Base-by-base conservation (phyloP, 495 filamentous ascomycete genomes). In the Penicillium egyptiacum region DNA sequence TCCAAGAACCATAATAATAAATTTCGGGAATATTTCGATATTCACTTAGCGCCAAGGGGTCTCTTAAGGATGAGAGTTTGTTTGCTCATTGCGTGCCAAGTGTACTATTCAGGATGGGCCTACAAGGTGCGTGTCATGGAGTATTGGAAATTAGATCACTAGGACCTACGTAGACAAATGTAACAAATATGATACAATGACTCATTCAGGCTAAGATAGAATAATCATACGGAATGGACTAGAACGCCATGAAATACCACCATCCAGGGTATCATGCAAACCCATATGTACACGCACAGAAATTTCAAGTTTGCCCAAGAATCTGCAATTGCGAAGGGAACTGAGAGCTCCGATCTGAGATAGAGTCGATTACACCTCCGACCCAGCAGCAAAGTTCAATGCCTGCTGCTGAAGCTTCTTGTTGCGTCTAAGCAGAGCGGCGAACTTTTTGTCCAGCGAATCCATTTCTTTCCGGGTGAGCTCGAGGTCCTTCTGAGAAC, bases 341-440 rank as follows among this genome's bases (percentile, higher is more conserved):
- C 20, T n/a, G 20, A 40, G 17, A 20, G 8, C 53, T 40, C 31
- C 53, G 33, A 28, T 23, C 5, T 3, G 5, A 10, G 26, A 53
- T 14, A 20, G 7, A n/a, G 22, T 20, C 12, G n/a, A 10, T 48
- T 37, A 60, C 19, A 43, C 28, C n/a, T 61, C 37, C 30, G 45
- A 14, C 20, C 40, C 50, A 28, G 48, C 42, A 22, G 48, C 56
- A 4, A 58, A 45, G 10, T 48, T 55, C 26, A 79, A 43, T 10
- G 76, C 76, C 57, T 76, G 74, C 31, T 75, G 74, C 42, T 72
- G 74, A 16, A 78, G 61, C 59, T 78, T 79, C 64, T 72, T 76
- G 62, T 81, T 82, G 33, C 75, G 74, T 41, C 80, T 80, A 40
- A 82, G 70, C 33, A 81, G 51, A 7, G 69, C 77, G 42, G 66